These are phyloP conservation scores for Oleoguttula mirabilis DNA, from an alignment of 495 filamentous ascomycete genomes.

Conservation along the genomic window DNA sequence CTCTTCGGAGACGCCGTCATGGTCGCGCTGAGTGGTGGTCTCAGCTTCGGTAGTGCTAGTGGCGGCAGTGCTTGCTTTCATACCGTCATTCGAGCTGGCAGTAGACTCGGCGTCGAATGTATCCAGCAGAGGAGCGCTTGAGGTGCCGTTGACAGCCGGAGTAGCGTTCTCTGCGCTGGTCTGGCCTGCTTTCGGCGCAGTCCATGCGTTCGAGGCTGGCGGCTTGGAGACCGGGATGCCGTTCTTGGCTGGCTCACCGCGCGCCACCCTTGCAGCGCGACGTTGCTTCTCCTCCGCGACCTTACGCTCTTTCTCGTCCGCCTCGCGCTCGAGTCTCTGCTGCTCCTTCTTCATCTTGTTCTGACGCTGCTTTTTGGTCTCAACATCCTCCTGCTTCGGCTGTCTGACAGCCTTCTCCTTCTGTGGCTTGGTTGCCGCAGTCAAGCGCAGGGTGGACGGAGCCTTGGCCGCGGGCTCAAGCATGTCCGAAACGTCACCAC, in stretches of 20 bases:
- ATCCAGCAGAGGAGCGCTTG: conserved; percentile 51
- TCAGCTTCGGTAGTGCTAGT: conserved; percentile 38
- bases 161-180: conserved; percentile 29
- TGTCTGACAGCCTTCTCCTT: conserved; percentile 55
- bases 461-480: conserved; percentile 57
- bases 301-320: conserved; percentile 61
- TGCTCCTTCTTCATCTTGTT: conserved; percentile 71
- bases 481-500: conserved; percentile 69
- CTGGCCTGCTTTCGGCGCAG: conserved; percentile 20
- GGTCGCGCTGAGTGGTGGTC: conserved; percentile 1
- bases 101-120: conserved; percentile 52
- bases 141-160: conserved; percentile 16
- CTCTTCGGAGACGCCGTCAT: conserved; percentile 50
- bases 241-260: conserved; percentile 63
- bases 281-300: conserved; percentile 65
- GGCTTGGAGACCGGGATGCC: conserved; percentile 49
- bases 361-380: conserved; percentile 87
- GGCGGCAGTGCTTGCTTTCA: conserved; percentile 23
- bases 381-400: conserved; percentile 37
- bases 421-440: conserved; percentile 46
- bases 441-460: conserved; percentile 67
- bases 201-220: conserved; percentile 51
- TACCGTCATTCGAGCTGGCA: conserved; percentile 25
- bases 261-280: conserved; percentile 62
- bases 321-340: conserved; percentile 55